Evolutionary conservation across 129 eudicot genomes (phyloP).

Genomic region (Dittrichia graveolens): DNA sequence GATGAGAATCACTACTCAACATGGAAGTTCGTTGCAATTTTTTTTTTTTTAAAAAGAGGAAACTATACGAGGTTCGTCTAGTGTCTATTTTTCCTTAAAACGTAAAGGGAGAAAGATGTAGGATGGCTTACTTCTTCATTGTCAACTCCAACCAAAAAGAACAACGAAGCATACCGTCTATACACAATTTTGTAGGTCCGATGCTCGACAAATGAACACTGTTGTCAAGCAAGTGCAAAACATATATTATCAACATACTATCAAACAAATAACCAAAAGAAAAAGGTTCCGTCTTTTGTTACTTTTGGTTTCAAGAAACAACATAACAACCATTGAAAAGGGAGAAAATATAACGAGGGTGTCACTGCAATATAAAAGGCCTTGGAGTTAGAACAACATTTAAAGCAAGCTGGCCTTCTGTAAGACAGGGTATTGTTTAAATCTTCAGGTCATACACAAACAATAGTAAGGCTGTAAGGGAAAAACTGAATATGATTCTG

Average conservation of each 20-base stretch:
- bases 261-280: neutral
- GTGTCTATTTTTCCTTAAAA: no score
- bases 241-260: slow-evolving; percentile 15
- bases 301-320: neutral
- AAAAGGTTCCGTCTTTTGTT: neutral
- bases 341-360: neutral
- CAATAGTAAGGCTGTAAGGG: neutral
- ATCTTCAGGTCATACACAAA: neutral
- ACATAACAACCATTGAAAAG: neutral
- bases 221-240: slow-evolving; percentile 31
- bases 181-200: slow-evolving; percentile 96
- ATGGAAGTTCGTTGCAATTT: no score
- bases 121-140: slow-evolving; percentile 79
- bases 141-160: slow-evolving; percentile 99
- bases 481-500: slow-evolving; percentile 3
- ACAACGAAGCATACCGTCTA: slow-evolving; percentile 91
- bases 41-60: no score
- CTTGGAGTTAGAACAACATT: neutral
- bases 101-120: no score
- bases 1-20: neutral
- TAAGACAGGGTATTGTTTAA: neutral
- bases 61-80: no score
- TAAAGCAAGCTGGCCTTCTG: slow-evolving; percentile 6
- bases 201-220: slow-evolving; percentile 99
- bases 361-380: neutral